Conservation (phyloP, 768 basidiomycete species). For the Suillus subaureus region DNA sequence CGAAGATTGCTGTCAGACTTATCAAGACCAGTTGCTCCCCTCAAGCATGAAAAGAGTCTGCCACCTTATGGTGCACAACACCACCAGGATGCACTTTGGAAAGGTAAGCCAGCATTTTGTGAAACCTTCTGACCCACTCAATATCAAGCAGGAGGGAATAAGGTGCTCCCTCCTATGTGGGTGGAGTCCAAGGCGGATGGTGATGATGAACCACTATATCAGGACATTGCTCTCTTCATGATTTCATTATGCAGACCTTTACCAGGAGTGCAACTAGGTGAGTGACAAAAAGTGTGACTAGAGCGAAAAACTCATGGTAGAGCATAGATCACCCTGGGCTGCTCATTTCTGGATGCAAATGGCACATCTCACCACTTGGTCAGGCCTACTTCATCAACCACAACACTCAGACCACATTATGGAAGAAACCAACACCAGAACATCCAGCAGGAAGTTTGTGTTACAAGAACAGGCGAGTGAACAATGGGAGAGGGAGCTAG, state of each 20-base stretch:
- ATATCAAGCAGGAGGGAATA: neutral
- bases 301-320: neutral
- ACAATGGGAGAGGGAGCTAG: too few species aligned
- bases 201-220: fast-evolving
- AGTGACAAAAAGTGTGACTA: neutral
- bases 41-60: too few species aligned
- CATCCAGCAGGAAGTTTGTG: neutral
- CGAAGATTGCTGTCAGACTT: neutral
- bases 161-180: neutral
- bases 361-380: neutral
- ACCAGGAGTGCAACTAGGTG: conserved; percentile 1
- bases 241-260: neutral
- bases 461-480: too few species aligned
- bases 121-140: neutral
- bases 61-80: conserved; percentile 1
- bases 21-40: neutral
- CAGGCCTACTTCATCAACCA: neutral
- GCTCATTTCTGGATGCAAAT: neutral
- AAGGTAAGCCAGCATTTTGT: neutral
- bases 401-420: neutral
- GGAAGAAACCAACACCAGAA: neutral
- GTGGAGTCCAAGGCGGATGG: neutral
- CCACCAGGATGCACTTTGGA: neutral
- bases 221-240: neutral
- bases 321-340: neutral